Base-by-base conservation (phyloP, 352 stramenopile genomes). In the Plasmopara viticola region DNA sequence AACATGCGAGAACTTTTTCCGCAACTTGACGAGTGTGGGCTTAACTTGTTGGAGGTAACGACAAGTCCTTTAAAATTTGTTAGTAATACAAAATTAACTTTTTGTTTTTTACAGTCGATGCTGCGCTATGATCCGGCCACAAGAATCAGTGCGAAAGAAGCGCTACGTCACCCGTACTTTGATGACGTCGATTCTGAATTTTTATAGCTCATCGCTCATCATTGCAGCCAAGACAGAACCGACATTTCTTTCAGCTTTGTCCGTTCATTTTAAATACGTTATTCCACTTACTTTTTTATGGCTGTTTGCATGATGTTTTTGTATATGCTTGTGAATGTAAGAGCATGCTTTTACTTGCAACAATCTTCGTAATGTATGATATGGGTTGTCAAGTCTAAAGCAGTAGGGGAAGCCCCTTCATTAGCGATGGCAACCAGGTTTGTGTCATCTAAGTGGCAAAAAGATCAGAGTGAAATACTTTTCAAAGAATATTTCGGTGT, bases 111-210 rank as follows among this genome's bases (percentile, higher is more conserved):
- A 14, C 38, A 85, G 72, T 77, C 62, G 33, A 88, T 93, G 78
- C 66, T 93, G 39, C 69, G 66, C 8, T 93, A 93, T 51, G 72
- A 93, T 35, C 82, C 82, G 13, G 64, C 69, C 9, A 56, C 57
- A 35, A 70, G 82, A 56, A 90, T 93, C 55, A 88, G 78, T 44
- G 82, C 82, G 12, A 90, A 93, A 61, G 80, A 90, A 53, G 82
- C 82, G 1, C 54, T 93, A 39, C 82, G 82, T 13, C 82, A 93
- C 58, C 78, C 82, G n/a, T 93, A 77, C 60, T 93, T 93, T 58
- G 78, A 89, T 48, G 78, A 90, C 39, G 64, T 90, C 6, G 80
- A 88, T 64, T 72, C 80, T 7, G 56, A 87, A 47, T 87, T 69
- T 69, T 62, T 88, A 50, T 90, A 84, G 51, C 20, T 52, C 10